These are phyloP conservation scores for Kwoniella newhampshirensis DNA, from an alignment of 768 basidiomycete genomes.

Conservation along the genomic window DNA sequence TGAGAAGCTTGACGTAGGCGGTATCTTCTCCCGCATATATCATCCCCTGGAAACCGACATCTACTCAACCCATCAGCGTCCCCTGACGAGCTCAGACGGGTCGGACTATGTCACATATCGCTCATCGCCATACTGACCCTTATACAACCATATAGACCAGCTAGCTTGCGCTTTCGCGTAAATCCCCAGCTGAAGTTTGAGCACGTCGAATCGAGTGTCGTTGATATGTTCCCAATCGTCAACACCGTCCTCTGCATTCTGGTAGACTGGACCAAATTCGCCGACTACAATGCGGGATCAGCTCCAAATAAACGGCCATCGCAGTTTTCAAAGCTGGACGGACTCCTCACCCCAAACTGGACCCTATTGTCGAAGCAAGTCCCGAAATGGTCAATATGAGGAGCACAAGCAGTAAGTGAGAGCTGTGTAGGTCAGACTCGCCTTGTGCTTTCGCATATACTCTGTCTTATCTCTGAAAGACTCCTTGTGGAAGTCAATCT, in stretches of 20 bases:
- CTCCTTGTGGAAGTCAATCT: constrained; percentile 30
- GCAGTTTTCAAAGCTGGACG: too few relatives aligned
- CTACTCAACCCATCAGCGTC: constrained; percentile 9
- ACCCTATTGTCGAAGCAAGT: too few relatives aligned
- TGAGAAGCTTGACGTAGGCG: constrained; percentile 69
- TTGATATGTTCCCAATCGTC: constrained; percentile 67
- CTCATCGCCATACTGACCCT: constrained; percentile 53
- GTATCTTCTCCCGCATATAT: constrained; percentile 68
- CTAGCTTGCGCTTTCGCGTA: constrained; percentile 61
- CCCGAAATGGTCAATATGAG: not conserved
- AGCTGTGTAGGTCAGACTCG: not conserved
- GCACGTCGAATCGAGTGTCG: constrained; percentile 63
- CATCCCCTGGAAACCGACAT: constrained; percentile 68
- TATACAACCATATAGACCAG: constrained; percentile 85
- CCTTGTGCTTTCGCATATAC: constrained; percentile 65
- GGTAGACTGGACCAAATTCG: constrained; percentile 80
- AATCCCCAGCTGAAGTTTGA: constrained; percentile 71
- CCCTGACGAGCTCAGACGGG: not conserved
- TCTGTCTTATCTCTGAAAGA: constrained; percentile 69
- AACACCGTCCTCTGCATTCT: constrained; percentile 57
- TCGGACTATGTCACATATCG: not conserved
- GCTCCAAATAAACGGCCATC: too few relatives aligned
- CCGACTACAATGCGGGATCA: constrained; percentile 67
- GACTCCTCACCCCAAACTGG: constrained; percentile 43
- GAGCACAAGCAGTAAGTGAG: constrained; percentile 46